Evolutionary conservation across 1,284 basidiomycete genomes (phyloP).

Genomic region (Peniophora sp.): DNA sequence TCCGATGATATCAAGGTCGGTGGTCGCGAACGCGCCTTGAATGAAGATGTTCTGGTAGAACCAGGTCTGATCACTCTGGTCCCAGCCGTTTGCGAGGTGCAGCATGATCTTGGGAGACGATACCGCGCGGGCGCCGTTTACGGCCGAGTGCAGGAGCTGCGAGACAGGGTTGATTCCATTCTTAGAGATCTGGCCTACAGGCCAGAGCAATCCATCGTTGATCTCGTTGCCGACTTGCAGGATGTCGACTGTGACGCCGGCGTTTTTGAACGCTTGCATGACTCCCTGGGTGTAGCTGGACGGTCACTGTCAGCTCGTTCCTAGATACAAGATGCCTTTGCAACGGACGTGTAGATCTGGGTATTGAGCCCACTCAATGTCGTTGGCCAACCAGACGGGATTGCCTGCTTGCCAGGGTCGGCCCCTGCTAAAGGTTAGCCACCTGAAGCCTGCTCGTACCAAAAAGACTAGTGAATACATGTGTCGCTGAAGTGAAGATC

Average conservation of each 20-base stretch:
- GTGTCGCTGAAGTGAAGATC: constrained; percentile 62
- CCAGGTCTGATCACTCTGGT: constrained; percentile 33
- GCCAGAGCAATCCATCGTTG: constrained; percentile 57
- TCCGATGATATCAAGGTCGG: constrained; percentile 51
- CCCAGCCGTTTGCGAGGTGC: constrained; percentile 62
- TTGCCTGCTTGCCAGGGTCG: constrained; percentile 53
- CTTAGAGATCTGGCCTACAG: constrained; percentile 43
- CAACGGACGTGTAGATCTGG: constrained; percentile 41
- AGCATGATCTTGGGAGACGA: constrained; percentile 45
- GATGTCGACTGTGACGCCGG: constrained; percentile 48
- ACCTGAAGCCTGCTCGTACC: no score
- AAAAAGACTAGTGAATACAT: constrained; percentile 26
- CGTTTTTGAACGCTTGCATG: constrained; percentile 39
- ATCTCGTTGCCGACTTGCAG: constrained; percentile 59
- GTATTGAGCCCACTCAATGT: constrained; percentile 42
- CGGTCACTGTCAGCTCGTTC: background rate
- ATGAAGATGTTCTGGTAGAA: constrained; percentile 50
- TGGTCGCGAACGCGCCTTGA: constrained; percentile 37
- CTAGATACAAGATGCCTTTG: background rate
- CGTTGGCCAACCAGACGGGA: constrained; percentile 51
- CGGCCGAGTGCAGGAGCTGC: constrained; percentile 54
- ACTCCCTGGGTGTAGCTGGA: constrained; percentile 44
- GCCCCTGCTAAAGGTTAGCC: constrained; percentile 51
- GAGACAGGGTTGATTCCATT: constrained; percentile 48
- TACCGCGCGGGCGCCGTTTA: constrained; percentile 35